Evolutionary conservation across 345 rosid genomes (phyloP), one percentile per base, ranked within the genome.

Genomic region (Eucalyptus marginata): DNA sequence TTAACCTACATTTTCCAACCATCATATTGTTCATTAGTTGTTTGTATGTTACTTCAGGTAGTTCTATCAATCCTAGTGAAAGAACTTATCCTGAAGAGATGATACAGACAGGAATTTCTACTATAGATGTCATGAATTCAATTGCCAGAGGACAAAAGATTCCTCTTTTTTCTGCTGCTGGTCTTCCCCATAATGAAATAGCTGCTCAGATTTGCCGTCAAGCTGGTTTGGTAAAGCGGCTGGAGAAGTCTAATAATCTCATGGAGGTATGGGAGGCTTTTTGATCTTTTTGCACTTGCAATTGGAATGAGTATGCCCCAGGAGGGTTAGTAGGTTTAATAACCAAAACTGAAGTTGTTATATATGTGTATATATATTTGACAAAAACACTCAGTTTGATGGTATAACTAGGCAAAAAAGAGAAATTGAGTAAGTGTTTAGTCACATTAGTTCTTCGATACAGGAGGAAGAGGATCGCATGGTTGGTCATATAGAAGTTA

Each of bases 151-250:
- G 99, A 91, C 99, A 97, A 90, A 97, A 97, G 91, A 97, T 97
- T 88, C 99, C 99, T 87, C 96, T 97, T 52, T 97, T 97, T 91
- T 97, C 99, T 89, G 99, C 99, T 93, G 99, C 99, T 89, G 98
- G 99, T 95, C 99, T 97, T 64, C 99, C 98, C 36, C 99, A 97
- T 91, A 97, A 97, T 89, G 99, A 97, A 94, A 97, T 97, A 25
- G 99, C 99, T 90, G 99, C 99, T 92, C 99, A 97, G 91, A 97
- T 97, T 87, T 97, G 99, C 93, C 99, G 99, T 52, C 99, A 97
- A 90, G 99, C 99, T 89, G 99, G 99, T 92, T 91, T 97, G 89
- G 99, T 97, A 49, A 97, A 97, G 94, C 96, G 98, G 88, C 87
- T 96, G 95, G 98, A 97, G 93, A 97, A 96, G 92, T 87, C 98